Conservation (phyloP, 2,329 filamentous ascomycete species). For the Neonectria hederae region DNA sequence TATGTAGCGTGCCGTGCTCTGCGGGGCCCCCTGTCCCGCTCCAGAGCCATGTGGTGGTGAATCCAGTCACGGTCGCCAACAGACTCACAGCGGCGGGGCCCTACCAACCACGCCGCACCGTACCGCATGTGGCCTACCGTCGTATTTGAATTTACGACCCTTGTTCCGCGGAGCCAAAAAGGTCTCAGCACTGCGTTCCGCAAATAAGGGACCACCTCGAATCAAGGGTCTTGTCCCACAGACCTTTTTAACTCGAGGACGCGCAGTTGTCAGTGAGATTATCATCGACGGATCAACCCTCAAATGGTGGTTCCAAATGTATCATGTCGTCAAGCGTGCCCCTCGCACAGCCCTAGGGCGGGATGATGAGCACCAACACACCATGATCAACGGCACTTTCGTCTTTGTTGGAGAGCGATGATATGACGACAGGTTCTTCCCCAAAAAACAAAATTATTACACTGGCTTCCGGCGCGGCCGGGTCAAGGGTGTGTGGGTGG, state of each 20-base stretch:
- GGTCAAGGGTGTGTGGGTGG: slow-evolving; percentile 5
- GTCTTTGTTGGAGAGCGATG: background rate
- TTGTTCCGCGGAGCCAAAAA: background rate
- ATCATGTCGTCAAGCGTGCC: background rate
- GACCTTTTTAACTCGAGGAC: background rate
- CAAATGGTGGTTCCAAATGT: background rate
- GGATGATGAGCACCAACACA: background rate
- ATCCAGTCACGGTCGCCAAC: background rate
- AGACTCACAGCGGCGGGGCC: background rate
- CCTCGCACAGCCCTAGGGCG: background rate
- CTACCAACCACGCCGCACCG: background rate
- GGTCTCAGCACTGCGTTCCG: background rate
- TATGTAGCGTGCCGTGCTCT: background rate
- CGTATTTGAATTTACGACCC: slow-evolving; percentile 1
- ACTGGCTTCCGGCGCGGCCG: slow-evolving; percentile 16
- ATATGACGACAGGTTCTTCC: background rate
- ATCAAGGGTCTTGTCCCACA: slow-evolving; percentile 9
- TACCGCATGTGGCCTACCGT: background rate
- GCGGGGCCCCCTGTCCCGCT: background rate
- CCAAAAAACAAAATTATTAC: too few species aligned
- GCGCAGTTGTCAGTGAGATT: slow-evolving; percentile 13
- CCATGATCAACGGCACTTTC: background rate
- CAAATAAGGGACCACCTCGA: background rate
- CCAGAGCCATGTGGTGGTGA: slow-evolving; percentile 10
- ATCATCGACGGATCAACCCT: slow-evolving; percentile 16